phyloP scores from a whole-genome alignment of 441 rosid species.

The Euphorbia celastroides region DNA sequence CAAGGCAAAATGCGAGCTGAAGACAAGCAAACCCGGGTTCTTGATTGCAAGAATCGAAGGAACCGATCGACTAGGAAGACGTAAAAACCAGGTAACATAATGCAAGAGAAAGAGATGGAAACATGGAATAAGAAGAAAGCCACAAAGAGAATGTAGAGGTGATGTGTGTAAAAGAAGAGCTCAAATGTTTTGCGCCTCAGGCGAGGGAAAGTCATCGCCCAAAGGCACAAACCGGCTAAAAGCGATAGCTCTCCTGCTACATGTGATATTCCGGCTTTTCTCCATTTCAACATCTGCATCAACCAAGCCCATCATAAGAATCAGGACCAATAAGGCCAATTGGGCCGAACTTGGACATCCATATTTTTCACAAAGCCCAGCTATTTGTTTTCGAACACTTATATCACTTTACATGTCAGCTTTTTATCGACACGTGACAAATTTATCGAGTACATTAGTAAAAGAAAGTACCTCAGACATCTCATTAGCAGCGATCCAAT shows the following conservation, averaged over 20 bases:
- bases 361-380: no score
- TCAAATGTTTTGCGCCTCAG: slow-evolving; percentile 48
- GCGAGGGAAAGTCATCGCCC: slow-evolving; percentile 35
- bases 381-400: no score
- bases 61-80: slow-evolving; percentile 50
- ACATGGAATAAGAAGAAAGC: slow-evolving; percentile 51
- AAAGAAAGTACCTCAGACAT: slow-evolving; percentile 30
- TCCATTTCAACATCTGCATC: slow-evolving; percentile 39
- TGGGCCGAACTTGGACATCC: no score
- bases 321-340: no score
- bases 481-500: slow-evolving; percentile 37
- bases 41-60: slow-evolving; percentile 53
- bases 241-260: slow-evolving; percentile 44
- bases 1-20: slow-evolving; percentile 47
- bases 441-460: no score
- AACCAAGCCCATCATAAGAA: no score
- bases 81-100: slow-evolving; percentile 48
- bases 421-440: no score
- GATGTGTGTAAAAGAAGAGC: slow-evolving; percentile 54
- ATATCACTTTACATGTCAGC: no score
- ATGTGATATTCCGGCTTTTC: slow-evolving; percentile 28
- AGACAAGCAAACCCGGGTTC: slow-evolving; percentile 30
- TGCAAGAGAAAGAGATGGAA: slow-evolving; percentile 35
- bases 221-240: slow-evolving; percentile 34
- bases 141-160: slow-evolving; percentile 42